Percentiles rank a stretch among this genome's conserved stretches.
phyloP scores from a whole-genome alignment of 371 early-diverging fungal genomes.

The Mucor saturninus region DNA sequence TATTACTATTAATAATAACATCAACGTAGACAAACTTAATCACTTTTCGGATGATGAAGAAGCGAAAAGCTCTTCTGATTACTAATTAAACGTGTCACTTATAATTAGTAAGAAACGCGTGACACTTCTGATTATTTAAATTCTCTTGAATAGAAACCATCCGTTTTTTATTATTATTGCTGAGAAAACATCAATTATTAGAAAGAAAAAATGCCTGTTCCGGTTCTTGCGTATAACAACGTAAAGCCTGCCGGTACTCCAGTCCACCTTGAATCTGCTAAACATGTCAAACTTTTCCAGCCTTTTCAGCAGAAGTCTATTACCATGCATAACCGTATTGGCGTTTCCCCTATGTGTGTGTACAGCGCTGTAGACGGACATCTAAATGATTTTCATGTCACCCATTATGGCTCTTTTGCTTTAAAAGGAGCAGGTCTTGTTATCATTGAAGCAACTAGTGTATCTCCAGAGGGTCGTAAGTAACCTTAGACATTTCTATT shows the following conservation, averaged over 20 bases:
- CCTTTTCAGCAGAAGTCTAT: constrained; percentile 58
- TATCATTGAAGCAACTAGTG: constrained; percentile 82
- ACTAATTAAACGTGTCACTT: too few species aligned
- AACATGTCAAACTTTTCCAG: constrained; percentile 57
- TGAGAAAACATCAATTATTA: too few species aligned
- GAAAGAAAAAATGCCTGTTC: constrained; percentile 5
- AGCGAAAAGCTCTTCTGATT: too few species aligned
- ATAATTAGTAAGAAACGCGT: too few species aligned
- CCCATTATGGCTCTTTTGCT: constrained; percentile 77
- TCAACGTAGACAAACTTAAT: too few species aligned
- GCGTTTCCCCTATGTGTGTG: constrained; percentile 83
- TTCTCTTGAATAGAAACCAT: not conserved
- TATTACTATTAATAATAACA: too few species aligned
- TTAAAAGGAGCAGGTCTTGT: constrained; percentile 75
- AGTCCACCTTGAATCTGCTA: constrained; percentile 14
- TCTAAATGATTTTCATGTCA: constrained; percentile 58
- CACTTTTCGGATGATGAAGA: too few species aligned
- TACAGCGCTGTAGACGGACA: constrained; percentile 36
- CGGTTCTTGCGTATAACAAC: constrained; percentile 5
- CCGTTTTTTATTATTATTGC: too few species aligned
- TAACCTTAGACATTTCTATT: not conserved
- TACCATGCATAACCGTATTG: constrained; percentile 74
- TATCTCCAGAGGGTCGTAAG: constrained; percentile 70
- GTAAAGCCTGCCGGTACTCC: constrained; percentile 28
- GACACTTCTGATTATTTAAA: not conserved